These are phyloP conservation scores for Corchorus capsularis DNA, from an alignment of 345 rosid species.

Conservation along the genomic window DNA sequence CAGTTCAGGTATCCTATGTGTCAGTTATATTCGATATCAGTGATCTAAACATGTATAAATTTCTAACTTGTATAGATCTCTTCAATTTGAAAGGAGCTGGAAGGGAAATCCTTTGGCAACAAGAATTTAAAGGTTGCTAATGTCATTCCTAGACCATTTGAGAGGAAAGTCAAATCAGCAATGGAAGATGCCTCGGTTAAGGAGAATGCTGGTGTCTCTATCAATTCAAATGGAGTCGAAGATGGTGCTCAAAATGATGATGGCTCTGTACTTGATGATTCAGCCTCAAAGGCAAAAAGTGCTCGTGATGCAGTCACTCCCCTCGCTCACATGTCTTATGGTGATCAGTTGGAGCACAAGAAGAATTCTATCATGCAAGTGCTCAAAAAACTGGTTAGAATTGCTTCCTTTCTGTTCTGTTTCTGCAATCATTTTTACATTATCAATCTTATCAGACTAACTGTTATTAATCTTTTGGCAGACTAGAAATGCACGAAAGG, in stretches of 20 bases:
- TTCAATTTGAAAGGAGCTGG: slow-evolving; percentile 54
- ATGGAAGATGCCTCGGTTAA: slow-evolving; percentile 33
- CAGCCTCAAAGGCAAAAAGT: slow-evolving; percentile 42
- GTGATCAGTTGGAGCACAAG: slow-evolving; percentile 68
- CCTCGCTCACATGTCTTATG: slow-evolving; percentile 70
- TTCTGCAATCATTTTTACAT: background rate
- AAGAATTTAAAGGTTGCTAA: slow-evolving; percentile 72
- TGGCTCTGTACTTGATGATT: slow-evolving; percentile 29
- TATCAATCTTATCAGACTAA: slow-evolving; percentile 24
- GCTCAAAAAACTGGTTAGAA: slow-evolving; percentile 81
- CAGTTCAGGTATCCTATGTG: slow-evolving; percentile 49
- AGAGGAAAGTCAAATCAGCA: slow-evolving; percentile 56
- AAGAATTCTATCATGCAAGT: slow-evolving; percentile 62
- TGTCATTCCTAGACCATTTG: slow-evolving; percentile 67
- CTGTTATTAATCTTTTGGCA: slow-evolving; percentile 37
- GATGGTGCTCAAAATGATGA: slow-evolving; percentile 41
- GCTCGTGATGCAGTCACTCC: slow-evolving; percentile 91
- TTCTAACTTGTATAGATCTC: slow-evolving; percentile 19
- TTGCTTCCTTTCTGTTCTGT: slow-evolving; percentile 9
- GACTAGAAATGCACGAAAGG: slow-evolving; percentile 93
- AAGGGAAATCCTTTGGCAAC: slow-evolving; percentile 64
- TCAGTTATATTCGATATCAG: background rate
- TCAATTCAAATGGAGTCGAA: slow-evolving; percentile 13
- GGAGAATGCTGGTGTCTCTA: slow-evolving; percentile 26
- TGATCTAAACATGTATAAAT: slow-evolving; percentile 13